Percentiles rank a stretch among this genome's conserved stretches.
Conservation (phyloP, 2,329 filamentous ascomycete genomes). For the Fusarium metavorans region DNA sequence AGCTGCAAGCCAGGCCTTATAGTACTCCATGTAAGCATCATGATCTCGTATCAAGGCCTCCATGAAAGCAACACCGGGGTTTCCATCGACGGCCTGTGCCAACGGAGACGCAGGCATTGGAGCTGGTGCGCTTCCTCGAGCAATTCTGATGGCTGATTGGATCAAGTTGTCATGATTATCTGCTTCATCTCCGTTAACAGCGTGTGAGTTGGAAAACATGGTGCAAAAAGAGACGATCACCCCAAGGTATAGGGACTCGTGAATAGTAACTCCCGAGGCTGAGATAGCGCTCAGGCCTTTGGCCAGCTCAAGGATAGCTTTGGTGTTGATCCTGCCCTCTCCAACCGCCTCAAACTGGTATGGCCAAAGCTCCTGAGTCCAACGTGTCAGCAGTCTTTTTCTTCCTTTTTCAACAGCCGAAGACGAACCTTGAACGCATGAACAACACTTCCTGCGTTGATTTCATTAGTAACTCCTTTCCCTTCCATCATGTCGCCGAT, state of each 20-base stretch:
- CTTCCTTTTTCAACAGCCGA: neutral
- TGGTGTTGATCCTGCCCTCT: neutral
- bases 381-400: neutral
- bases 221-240: neutral
- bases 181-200: fast-evolving
- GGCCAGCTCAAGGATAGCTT: neutral
- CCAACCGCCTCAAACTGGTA: neutral
- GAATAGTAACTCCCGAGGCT: fast-evolving
- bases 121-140: neutral
- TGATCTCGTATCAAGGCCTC: neutral
- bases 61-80: neutral
- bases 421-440: neutral
- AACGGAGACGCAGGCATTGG: neutral
- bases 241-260: neutral
- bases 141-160: neutral
- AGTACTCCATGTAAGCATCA: fast-evolving
- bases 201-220: neutral
- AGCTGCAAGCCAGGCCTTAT: neutral
- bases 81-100: neutral
- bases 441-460: neutral
- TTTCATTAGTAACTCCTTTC: neutral
- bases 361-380: neutral
- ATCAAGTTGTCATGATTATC: neutral
- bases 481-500: neutral
- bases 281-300: neutral